phyloP scores from a whole-genome alignment of 371 early-diverging fungal genomes.

The Mortierella sp. region DNA sequence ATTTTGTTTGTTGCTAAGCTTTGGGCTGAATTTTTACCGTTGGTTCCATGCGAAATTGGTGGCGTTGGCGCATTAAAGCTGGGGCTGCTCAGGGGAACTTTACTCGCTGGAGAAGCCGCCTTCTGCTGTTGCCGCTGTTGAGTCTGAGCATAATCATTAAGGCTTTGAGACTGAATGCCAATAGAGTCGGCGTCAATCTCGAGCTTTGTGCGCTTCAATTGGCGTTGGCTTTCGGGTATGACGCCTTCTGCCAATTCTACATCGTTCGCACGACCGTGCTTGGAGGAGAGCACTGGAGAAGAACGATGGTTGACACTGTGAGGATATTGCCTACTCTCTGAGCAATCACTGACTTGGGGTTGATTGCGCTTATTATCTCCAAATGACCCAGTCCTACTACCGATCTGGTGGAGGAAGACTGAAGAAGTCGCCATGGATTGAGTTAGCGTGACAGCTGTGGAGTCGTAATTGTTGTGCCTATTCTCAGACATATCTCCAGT shows the following conservation, averaged over 20 bases:
- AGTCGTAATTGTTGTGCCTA: conserved; percentile 22
- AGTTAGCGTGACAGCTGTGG: conserved; percentile 15
- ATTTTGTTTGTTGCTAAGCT: neutral
- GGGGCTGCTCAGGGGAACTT: too few species aligned
- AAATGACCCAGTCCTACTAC: conserved; percentile 7
- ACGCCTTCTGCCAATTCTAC: neutral
- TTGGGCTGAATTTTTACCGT: neutral
- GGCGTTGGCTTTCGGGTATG: neutral
- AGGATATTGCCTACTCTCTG: neutral
- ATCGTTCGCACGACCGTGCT: conserved; percentile 24
- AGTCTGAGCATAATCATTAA: neutral
- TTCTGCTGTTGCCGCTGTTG: neutral
- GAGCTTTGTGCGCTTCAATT: conserved; percentile 22
- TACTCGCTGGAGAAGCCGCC: neutral
- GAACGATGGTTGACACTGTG: neutral
- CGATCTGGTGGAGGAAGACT: conserved; percentile 39
- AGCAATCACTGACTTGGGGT: neutral
- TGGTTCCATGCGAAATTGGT: conserved; percentile 9
- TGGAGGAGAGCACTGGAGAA: conserved; percentile 5
- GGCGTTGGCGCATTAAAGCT: conserved; percentile 12
- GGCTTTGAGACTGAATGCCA: neutral
- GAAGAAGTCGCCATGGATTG: conserved; percentile 21
- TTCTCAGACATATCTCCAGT: conserved; percentile 25
- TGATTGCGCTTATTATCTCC: conserved; percentile 6
- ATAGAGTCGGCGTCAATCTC: neutral